Conservation (phyloP, 129 eudicot species). For the Escallonia rubra region DNA sequence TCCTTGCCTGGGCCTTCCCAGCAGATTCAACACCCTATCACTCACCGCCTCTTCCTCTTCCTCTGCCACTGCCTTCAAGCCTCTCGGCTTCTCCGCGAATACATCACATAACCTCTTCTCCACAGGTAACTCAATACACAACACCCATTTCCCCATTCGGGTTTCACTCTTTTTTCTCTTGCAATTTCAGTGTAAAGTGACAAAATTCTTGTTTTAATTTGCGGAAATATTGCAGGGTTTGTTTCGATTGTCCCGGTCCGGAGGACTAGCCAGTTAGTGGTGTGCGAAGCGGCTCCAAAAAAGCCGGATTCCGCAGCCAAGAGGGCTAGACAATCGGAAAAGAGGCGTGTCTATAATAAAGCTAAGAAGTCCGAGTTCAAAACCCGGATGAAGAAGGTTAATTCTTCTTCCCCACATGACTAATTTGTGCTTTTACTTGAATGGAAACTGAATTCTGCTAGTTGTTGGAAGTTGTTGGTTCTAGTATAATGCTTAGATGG, state of each 20-base stretch:
- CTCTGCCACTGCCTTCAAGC: conserved; percentile 30
- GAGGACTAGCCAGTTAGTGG: conserved; percentile 40
- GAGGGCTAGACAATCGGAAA: conserved; percentile 85
- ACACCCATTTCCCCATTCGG: neutral
- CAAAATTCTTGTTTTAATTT: neutral
- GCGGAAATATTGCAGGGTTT: conserved; percentile 36
- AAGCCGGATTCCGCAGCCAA: conserved; percentile 86
- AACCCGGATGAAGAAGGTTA: conserved; percentile 90
- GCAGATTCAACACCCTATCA: conserved; percentile 49
- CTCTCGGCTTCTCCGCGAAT: conserved; percentile 58
- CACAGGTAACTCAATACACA: conserved; percentile 29
- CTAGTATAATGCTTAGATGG: too few relatives aligned
- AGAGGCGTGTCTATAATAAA: conserved; percentile 65
- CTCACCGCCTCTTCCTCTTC: conserved; percentile 32
- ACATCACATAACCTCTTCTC: conserved; percentile 52
- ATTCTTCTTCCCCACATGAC: neutral
- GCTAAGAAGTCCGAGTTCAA: conserved; percentile 69
- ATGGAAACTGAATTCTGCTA: too few relatives aligned
- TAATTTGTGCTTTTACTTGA: neutral
- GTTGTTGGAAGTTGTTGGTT: too few relatives aligned
- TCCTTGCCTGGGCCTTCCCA: conserved; percentile 40
- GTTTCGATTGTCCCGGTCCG: conserved; percentile 34
- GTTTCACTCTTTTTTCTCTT: neutral
- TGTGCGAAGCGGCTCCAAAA: conserved; percentile 68
- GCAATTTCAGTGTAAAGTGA: neutral